Base-by-base conservation (phyloP, 2,329 filamentous ascomycete genomes). In the Cordyceps sp. region DNA sequence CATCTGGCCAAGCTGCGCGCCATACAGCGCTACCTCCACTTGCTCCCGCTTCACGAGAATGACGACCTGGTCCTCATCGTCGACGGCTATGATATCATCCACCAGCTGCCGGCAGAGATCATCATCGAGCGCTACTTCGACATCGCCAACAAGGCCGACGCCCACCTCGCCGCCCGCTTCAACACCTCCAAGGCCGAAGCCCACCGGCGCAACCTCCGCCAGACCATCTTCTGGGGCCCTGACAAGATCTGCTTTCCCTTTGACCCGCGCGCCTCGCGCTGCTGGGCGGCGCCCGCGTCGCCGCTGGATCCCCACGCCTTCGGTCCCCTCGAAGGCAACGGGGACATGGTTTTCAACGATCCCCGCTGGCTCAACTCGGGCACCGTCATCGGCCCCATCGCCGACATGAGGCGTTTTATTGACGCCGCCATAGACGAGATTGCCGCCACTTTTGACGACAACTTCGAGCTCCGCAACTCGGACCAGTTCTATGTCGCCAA, bases 21-120 rank as follows among this genome's bases (percentile, higher is more conserved):
- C 28, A 48, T 58, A 12, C 35, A 49, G 26, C 42, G 45, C n/a
- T 57, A 58, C 32, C 42, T 58, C 12, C 35, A 50, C 21, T 38
- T 39, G 13, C 40, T 57, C 4, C 34, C 36, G 8, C 21, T 33
- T 2, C 42, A 38, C 8, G 43, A 52, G 5, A 49, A 73, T 35
- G 57, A 69, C 15, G 76, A 81, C 45, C 50, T 82, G 19, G 62
- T 78, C 7, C 51, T 79, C 35, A 58, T 79, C 29, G 60, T 74
- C 6, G 74, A 80, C 45, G 72, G 67, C 2, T 64, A 70, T 45
- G 71, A 79, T 36, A 59, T 72, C 2, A 71, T 73, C 54, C 70
- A 78, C 36, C 76, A 81, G 46, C 55, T 80, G 3, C 72, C 73
- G 0, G 64, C 70, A 3, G 66, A 75, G 26, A 58, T 78, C 15